Evolutionary conservation across 805 yeast genomes (phyloP).

Genomic region (Ogataea neopini): DNA sequence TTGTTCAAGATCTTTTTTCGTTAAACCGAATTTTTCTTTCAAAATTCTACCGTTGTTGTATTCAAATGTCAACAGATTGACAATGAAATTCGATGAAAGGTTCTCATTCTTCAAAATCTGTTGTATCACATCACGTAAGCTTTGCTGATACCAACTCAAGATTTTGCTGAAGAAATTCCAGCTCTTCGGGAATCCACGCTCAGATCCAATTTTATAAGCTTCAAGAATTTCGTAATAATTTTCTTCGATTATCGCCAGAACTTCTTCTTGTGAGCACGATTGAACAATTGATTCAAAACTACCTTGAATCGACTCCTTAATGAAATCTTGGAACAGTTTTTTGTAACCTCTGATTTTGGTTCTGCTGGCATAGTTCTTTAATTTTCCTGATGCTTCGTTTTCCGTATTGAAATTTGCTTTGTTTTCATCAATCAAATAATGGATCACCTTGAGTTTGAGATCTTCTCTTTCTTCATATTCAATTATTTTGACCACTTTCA

Average conservation of each 20-base stretch:
- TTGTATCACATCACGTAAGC: conserved; percentile 62
- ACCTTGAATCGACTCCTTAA: conserved; percentile 60
- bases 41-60: conserved; percentile 60
- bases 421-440: conserved; percentile 14
- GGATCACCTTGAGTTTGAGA: conserved; percentile 41
- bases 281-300: conserved; percentile 68
- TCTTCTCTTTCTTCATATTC: conserved; percentile 84
- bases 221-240: conserved; percentile 84
- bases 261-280: conserved; percentile 45
- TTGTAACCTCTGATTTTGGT: conserved; percentile 58
- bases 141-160: conserved; percentile 65
- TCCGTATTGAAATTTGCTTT: conserved; percentile 13
- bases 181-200: conserved; percentile 60
- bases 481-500: conserved; percentile 71
- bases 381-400: conserved; percentile 15
- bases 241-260: conserved; percentile 63
- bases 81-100: conserved; percentile 75
- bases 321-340: conserved; percentile 55
- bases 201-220: conserved; percentile 60
- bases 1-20: conserved; percentile 47
- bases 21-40: conserved; percentile 49
- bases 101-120: conserved; percentile 46
- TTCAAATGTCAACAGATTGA: conserved; percentile 76
- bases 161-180: conserved; percentile 74
- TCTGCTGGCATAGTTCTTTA: conserved; percentile 43